Percentiles rank a stretch among this genome's conserved stretches.
phyloP scores from a whole-genome alignment of 2,329 filamentous ascomycete genomes.

The Neoascochyta sp. region DNA sequence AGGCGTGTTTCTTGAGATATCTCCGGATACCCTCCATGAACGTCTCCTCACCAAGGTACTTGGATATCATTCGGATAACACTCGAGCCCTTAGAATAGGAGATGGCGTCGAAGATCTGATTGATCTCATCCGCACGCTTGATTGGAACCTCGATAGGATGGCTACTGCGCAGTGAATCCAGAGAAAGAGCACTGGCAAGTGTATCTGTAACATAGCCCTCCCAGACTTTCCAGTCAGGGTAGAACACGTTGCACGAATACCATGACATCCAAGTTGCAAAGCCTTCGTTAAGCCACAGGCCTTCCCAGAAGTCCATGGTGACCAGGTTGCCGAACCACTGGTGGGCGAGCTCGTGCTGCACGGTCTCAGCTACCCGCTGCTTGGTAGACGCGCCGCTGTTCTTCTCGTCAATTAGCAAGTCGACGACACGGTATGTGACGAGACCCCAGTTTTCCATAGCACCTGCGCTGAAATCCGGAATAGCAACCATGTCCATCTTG shows the following conservation, averaged over 20 bases:
- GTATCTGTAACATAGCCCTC: conserved; percentile 91
- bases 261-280: conserved; percentile 91
- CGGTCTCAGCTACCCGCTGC: conserved; percentile 89
- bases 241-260: conserved; percentile 93
- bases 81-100: conserved; percentile 97
- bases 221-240: conserved; percentile 98
- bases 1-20: conserved; percentile 96
- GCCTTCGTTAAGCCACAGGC: conserved; percentile 91
- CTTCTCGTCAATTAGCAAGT: conserved; percentile 87
- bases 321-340: conserved; percentile 98
- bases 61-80: conserved; percentile 95
- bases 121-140: conserved; percentile 91
- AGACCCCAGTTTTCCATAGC: conserved; percentile 99
- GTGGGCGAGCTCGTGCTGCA: conserved; percentile 94
- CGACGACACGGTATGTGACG: conserved; percentile 90
- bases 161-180: conserved; percentile 89
- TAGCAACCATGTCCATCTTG: conserved; percentile 95
- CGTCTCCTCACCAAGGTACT: conserved; percentile 84
- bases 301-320: conserved; percentile 99
- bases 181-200: conserved; percentile 77
- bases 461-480: conserved; percentile 91
- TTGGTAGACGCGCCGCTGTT: conserved; percentile 83
- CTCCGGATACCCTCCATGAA: conserved; percentile 89
- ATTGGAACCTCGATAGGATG: conserved; percentile 96
- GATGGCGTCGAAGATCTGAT: conserved; percentile 97